phyloP scores from a whole-genome alignment of 1,139 yeast genomes.

The Candida freyschussii region DNA sequence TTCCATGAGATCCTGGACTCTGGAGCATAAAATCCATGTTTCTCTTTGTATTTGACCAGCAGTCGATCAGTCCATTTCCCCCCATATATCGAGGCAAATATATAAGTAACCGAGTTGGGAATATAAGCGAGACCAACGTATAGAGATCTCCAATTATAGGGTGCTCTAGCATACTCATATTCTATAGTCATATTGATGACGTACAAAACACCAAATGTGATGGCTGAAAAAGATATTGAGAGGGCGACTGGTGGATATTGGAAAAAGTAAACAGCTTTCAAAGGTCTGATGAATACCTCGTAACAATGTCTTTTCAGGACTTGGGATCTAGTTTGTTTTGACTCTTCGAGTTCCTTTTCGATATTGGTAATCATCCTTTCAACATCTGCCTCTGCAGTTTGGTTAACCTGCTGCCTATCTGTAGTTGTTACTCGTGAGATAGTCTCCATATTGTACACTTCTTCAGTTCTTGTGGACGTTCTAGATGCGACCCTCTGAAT shows the following conservation, averaged over 20 bases:
- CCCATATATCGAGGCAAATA: constrained; percentile 68
- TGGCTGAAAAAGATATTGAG: constrained; percentile 59
- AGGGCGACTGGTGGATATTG: constrained; percentile 70
- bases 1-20: constrained; percentile 80
- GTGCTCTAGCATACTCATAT: constrained; percentile 53
- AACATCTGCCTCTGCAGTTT: constrained; percentile 27
- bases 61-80: constrained; percentile 76
- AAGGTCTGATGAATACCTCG: constrained; percentile 41
- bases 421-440: constrained; percentile 19
- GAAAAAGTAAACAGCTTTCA: constrained; percentile 47
- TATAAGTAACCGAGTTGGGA: constrained; percentile 77
- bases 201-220: constrained; percentile 65
- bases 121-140: constrained; percentile 73
- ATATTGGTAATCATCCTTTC: constrained; percentile 27
- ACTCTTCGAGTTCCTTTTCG: constrained; percentile 20
- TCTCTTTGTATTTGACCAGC: constrained; percentile 49
- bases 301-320: constrained; percentile 30
- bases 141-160: constrained; percentile 64
- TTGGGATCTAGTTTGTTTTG: constrained; percentile 13
- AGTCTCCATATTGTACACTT: constrained; percentile 13
- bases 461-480: constrained; percentile 15
- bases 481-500: constrained; percentile 19
- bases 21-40: constrained; percentile 64
- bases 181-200: constrained; percentile 74
- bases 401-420: constrained; percentile 12